Conservation (phyloP, 331 rosid species). For the Quercus phellos region DNA sequence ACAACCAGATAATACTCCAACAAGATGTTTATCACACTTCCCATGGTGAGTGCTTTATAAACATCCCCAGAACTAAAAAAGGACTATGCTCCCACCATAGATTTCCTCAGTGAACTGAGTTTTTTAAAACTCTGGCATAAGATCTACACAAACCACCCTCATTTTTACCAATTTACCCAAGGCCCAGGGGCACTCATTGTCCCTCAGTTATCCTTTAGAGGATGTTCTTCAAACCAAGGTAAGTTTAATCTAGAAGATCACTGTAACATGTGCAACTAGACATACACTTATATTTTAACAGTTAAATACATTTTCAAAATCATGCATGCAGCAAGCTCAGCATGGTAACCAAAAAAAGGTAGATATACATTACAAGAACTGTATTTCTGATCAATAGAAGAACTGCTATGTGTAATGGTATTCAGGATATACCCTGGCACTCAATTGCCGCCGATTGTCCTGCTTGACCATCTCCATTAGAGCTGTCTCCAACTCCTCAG, state of each 20-base stretch:
- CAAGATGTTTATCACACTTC: neutral
- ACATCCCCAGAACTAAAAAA: neutral
- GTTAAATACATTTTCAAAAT: neutral
- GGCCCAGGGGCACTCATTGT: too few species aligned
- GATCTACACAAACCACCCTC: neutral
- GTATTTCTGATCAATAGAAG: neutral
- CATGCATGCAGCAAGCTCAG: neutral
- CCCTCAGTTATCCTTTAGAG: neutral
- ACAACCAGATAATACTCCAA: neutral
- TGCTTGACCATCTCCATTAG: constrained; percentile 96
- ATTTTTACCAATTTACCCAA: neutral
- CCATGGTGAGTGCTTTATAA: neutral
- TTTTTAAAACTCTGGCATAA: neutral
- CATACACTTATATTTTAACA: neutral
- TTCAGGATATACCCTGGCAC: constrained; percentile 70
- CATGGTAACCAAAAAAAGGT: neutral
- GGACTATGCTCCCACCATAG: neutral
- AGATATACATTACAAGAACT: neutral
- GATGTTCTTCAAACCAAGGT: neutral
- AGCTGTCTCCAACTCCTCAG: constrained; percentile 98
- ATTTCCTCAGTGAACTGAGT: neutral
- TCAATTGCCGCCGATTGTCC: constrained; percentile 87
- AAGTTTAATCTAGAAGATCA: too few species aligned
- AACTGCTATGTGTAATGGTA: neutral
- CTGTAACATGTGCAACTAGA: neutral